Evolutionary conservation across 306 rosid species (phyloP).

Genomic region (Styphnolobium japonicum): DNA sequence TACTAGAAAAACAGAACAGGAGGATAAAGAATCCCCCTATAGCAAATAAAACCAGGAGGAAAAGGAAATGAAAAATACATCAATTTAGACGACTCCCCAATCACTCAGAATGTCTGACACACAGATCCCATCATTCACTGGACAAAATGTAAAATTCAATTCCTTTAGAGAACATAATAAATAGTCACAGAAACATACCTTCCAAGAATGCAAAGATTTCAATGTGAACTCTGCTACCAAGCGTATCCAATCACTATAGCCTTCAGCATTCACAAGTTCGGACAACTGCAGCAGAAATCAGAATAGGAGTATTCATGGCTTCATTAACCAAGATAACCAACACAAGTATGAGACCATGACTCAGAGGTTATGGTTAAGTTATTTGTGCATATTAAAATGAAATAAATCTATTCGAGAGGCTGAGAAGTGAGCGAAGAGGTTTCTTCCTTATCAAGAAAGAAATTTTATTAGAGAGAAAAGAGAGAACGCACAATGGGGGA

Average conservation of each 20-base stretch:
- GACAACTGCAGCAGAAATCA: conserved; percentile 58
- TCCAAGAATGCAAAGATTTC: conserved; percentile 95
- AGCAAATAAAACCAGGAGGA: neutral
- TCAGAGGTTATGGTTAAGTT: neutral
- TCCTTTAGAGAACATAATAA: neutral
- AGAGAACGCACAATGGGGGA: too few relatives aligned
- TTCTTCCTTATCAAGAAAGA: neutral
- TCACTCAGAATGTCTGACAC: neutral
- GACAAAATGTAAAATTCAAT: conserved; percentile 1
- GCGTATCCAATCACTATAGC: conserved; percentile 93
- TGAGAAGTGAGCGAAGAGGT: neutral
- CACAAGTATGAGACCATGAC: neutral
- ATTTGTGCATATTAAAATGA: neutral
- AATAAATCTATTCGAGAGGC: neutral
- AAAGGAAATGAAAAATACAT: neutral
- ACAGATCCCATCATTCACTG: neutral
- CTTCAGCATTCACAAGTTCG: conserved; percentile 86
- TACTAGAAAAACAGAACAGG: neutral
- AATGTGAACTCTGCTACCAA: conserved; percentile 89
- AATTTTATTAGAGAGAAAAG: neutral
- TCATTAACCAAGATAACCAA: neutral
- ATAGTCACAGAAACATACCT: conserved; percentile 48
- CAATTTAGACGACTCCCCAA: neutral
- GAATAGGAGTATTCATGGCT: neutral
- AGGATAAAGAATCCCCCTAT: neutral